These are phyloP conservation scores for Cystoderma amianthinum DNA, from an alignment of 768 basidiomycete genomes.

Conservation along the genomic window DNA sequence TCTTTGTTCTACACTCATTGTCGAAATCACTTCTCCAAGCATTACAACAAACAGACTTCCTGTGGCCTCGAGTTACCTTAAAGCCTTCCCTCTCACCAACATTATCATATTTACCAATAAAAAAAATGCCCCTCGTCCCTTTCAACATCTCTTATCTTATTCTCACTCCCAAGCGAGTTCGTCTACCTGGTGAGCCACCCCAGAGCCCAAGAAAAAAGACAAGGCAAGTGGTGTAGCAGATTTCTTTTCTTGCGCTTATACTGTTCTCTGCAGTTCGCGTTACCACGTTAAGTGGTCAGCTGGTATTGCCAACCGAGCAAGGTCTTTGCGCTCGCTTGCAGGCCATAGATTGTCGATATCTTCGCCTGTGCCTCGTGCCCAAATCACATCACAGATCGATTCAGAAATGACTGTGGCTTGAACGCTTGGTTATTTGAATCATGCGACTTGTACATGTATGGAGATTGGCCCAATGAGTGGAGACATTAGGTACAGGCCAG, in stretches of 20 bases:
- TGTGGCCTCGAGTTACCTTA: too few species aligned
- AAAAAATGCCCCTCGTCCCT: slow-evolving; percentile 18
- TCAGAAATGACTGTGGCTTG: not conserved
- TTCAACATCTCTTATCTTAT: slow-evolving; percentile 47
- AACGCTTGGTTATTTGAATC: not conserved
- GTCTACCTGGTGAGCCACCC: slow-evolving; percentile 35
- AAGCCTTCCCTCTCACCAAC: not conserved
- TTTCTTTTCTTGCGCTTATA: not conserved
- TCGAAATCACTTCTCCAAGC: too few species aligned
- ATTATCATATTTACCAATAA: not conserved
- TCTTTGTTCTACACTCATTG: too few species aligned
- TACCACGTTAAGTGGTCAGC: slow-evolving; percentile 10
- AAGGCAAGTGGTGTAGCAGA: slow-evolving; percentile 6
- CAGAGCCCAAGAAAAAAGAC: slow-evolving; percentile 7
- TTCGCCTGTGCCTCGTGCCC: not conserved
- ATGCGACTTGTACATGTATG: not conserved
- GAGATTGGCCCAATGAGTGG: not conserved
- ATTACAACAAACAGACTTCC: not conserved
- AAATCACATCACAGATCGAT: not conserved
- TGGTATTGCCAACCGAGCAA: slow-evolving; percentile 16
- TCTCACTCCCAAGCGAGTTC: slow-evolving; percentile 44
- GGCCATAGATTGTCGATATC: not conserved
- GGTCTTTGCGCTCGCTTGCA: slow-evolving; percentile 13
- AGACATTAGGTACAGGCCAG: not conserved
- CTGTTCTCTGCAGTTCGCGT: not conserved